Evolutionary conservation across 2,329 filamentous ascomycete species (phyloP), one percentile per base, ranked within the genome.

Genomic region (Penicillium sp.): DNA sequence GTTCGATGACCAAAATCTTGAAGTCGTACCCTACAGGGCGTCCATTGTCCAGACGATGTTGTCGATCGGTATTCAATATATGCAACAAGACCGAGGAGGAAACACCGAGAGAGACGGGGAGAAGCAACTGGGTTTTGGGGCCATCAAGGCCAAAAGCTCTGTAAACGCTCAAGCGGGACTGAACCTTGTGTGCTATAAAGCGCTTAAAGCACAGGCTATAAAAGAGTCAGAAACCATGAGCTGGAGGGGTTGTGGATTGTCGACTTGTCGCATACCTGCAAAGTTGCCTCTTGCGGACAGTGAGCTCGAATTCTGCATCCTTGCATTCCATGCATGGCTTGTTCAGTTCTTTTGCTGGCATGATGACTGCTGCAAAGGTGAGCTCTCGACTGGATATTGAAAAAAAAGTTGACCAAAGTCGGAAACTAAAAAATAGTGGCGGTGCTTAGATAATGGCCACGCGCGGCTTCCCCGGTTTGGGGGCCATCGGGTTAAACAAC

Each of bases 41-140:
- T 18, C 40, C 47, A 25, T 84, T 86, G 41, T 80, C 39, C 32
- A 55, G 48, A 31, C 55, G 77, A 39, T 82, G 79, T 69, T 93
- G 88, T 51, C 80, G 82, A 60, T 82, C 78, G 44, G 81, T 77
- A 70, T 90, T 83, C 51, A 97, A 77, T 23, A 96, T 80, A 64
- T 93, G 83, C 31, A 96, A 79, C 41, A 99, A 78, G 15, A 86
- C 83, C 15, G 88, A 81, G 0, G 93, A 97, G 1, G 89, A 94
- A 1, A 88, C 78, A 0, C 94, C 93, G 65, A 91, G 87, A 0
- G 92, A 96, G 2, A 97, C 77, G 6, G 91, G 90, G 21, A 96
- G 77, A 18, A 96, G 77, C 46, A 96, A 82, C 63, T 74, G 82
- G 61, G 75, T 77, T 54, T 75, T 75, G 18, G 47, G 27, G 15